Base-by-base conservation (phyloP, 768 basidiomycete species). In the Phaffia australis region DNA sequence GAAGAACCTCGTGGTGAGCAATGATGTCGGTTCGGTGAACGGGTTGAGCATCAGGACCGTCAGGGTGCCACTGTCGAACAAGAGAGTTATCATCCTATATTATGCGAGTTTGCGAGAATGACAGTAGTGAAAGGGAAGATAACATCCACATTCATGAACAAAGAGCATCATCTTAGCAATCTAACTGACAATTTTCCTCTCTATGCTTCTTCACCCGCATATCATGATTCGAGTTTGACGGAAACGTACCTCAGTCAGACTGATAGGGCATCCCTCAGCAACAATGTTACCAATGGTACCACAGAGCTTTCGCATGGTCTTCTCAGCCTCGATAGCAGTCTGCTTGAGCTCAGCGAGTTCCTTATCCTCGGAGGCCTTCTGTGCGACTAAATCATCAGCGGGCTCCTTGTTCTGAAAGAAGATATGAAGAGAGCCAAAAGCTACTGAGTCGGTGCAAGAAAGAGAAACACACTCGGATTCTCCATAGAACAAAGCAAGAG, bases 1-100 rank as follows among this genome's bases (percentile, higher is more conserved):
- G 83, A 56, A 99, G 82, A 29, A 98, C 90, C 79, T 99, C 95
- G 73, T 99, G 93, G 76, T 99, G 95, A n/a, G 94, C 86, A 78
- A 98, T 82, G 73, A 98, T 90, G 58, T 83, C 86, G 3, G 81
- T 71, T 86, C 83, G 27, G 86, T 49, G 51, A 48, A 46, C 48
- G 21, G 62, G 61, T 42, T 63, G 56, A 47, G 62, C 85, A 66
- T 83, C 80, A 27, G 85, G 83, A 8, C 86, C 87, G 48, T 84
- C 82, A 1, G 93, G 90, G 78, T 91, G 86, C 87, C 88, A 98
- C 64, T 84, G 89, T 68, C 84, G 81, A 18, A 92, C 70, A 3
- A 85, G 85, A 1, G 76, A 79, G 77, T 99, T 99, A 76, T 98
- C 91, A 73, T 98, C 95, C 90, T 97, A 52, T 21, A 15, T 18